phyloP scores from a whole-genome alignment of 1,139 yeast species.

The Taiozyma sp. region DNA sequence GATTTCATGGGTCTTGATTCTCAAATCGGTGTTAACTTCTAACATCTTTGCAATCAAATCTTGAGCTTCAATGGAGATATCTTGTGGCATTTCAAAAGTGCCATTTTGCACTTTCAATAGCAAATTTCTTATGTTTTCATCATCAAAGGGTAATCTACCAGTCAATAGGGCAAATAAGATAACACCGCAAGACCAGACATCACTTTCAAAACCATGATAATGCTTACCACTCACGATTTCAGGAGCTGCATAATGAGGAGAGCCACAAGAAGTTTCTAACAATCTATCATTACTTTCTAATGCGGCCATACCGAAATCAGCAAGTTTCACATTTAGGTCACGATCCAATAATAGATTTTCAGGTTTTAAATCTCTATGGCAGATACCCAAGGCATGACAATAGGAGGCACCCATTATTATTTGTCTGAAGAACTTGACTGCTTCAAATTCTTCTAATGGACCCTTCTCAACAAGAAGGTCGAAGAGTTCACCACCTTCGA shows the following conservation, averaged over 20 bases:
- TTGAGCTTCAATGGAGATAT: slow-evolving; percentile 56
- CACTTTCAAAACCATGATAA: slow-evolving; percentile 81
- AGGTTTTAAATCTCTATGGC: slow-evolving; percentile 80
- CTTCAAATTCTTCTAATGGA: slow-evolving; percentile 71
- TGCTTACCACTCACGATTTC: slow-evolving; percentile 76
- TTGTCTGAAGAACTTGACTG: slow-evolving; percentile 71
- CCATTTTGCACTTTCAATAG: slow-evolving; percentile 75
- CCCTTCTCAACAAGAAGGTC: slow-evolving; percentile 77
- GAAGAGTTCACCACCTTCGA: slow-evolving; percentile 80
- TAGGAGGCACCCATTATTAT: slow-evolving; percentile 76
- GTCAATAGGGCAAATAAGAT: slow-evolving; percentile 72
- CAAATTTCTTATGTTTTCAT: slow-evolving; percentile 68
- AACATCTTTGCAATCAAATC: slow-evolving; percentile 72
- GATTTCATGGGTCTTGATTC: slow-evolving; percentile 76
- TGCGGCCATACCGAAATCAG: slow-evolving; percentile 90
- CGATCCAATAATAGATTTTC: slow-evolving; percentile 70
- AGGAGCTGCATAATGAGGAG: slow-evolving; percentile 87
- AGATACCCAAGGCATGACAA: slow-evolving; percentile 75
- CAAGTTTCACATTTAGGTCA: slow-evolving; percentile 65
- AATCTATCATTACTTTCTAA: slow-evolving; percentile 67
- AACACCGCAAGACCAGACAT: slow-evolving; percentile 86
- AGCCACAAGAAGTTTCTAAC: slow-evolving; percentile 77
- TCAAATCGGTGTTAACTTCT: slow-evolving; percentile 69
- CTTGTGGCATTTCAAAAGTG: slow-evolving; percentile 66
- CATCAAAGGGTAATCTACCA: slow-evolving; percentile 80